Base-by-base conservation (phyloP, 2,329 filamentous ascomycete genomes). In the Chalaropsis thielavioides region DNA sequence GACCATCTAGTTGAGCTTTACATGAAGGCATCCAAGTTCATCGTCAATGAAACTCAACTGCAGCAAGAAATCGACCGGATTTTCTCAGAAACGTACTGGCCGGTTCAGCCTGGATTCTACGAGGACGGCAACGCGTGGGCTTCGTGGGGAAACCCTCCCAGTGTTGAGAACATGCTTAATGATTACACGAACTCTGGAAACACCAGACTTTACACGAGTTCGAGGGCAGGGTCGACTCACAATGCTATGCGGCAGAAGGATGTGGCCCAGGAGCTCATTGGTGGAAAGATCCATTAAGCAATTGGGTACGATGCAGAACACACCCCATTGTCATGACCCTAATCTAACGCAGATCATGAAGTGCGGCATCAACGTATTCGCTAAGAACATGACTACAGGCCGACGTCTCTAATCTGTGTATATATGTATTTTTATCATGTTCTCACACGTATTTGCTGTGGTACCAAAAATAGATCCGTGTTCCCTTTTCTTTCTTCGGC, bases 1-100 rank as follows among this genome's bases (percentile, higher is more conserved):
- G 84, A 92, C 69, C 82, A 86, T 17, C 76, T 99, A 38, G 90
- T 96, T 75, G 85, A 89, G 66, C 81, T 99, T 13, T 99, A 99
- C 76, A 88, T 94, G 77, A 88, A 91, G 70, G 91, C 94, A 4
- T 83, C 88, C 31, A 79, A 83, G 46, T 99, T 97, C 76, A 96
- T 99, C 72, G 86, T 90, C 19, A 86, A 82, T 27, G 91, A 95
- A 73, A 77, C 81, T 62, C 87, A 95, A 73, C 81, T 99, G 41
- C 82, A 88, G 70, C 78, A 79, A 17, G 82, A 85, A 69, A 86
- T 96, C 65, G 87, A 95, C 24, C 76, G 80, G 68, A 80, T 87
- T n/a, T 99, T 96, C 76, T 81, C 83, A 17, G 83, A 85, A 31
- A 80, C 83, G 68, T 78, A 78, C 74, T 83, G 81, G 73, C 73